Conservation (phyloP, 169 alveolate species). For the Eimeria sp. region DNA sequence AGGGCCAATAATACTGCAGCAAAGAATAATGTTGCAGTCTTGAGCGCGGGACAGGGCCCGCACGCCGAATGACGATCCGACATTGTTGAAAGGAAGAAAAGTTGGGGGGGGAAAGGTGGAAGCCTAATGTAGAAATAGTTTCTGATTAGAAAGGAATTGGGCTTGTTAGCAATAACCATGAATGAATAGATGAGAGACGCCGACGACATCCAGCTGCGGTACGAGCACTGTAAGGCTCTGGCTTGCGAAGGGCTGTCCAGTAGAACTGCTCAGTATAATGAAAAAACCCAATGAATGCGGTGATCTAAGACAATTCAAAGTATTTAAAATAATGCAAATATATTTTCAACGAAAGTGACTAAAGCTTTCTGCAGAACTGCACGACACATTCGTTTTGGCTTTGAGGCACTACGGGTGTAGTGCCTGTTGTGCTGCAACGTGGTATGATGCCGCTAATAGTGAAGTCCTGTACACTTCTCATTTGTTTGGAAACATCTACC, state of each 20-base stretch:
- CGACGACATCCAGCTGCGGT: conserved; percentile 6
- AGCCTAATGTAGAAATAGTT: neutral
- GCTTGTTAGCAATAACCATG: neutral
- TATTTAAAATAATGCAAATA: neutral
- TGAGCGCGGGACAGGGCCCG: neutral
- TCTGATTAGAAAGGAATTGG: neutral
- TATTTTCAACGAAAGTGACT: neutral
- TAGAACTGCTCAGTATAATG: neutral
- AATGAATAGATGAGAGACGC: neutral
- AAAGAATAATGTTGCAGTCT: neutral
- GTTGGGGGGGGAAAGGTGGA: neutral
- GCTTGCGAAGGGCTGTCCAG: neutral
- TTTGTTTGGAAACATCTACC: too few relatives aligned
- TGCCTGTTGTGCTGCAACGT: too few relatives aligned
- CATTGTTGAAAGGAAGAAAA: neutral
- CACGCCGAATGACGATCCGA: neutral
- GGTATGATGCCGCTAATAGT: too few relatives aligned
- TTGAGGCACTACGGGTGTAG: neutral
- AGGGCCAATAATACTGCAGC: neutral
- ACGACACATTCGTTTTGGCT: neutral
- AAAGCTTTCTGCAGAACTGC: neutral
- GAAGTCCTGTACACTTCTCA: too few relatives aligned
- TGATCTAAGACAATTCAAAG: neutral
- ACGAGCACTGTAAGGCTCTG: neutral
- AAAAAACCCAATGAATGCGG: neutral